These are phyloP conservation scores for Paxillus rubicundulus DNA, from an alignment of 768 basidiomycete genomes.

Conservation along the genomic window DNA sequence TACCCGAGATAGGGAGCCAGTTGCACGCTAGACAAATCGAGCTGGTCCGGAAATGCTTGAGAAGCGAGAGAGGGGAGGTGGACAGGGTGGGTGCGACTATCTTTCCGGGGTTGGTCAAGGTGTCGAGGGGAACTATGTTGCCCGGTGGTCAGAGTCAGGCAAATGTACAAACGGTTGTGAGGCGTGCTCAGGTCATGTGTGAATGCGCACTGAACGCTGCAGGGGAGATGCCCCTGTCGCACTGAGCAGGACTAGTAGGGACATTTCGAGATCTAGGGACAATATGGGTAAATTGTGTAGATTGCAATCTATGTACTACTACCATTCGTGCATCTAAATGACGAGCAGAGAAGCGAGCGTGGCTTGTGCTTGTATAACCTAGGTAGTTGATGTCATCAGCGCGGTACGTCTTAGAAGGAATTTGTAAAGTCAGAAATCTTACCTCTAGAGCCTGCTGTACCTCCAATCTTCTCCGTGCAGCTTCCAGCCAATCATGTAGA, in stretches of 20 bases:
- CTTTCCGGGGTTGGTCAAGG: slow-evolving; percentile 87
- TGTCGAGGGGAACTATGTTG: slow-evolving; percentile 43
- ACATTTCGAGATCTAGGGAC: neutral
- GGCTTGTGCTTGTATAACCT: slow-evolving; percentile 84
- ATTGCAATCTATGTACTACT: slow-evolving; percentile 20
- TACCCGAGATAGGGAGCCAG: slow-evolving; percentile 74
- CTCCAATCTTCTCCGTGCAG: slow-evolving; percentile 83
- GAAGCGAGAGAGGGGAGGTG: slow-evolving; percentile 67
- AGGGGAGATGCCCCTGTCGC: neutral
- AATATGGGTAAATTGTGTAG: slow-evolving; percentile 16
- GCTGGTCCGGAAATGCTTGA: slow-evolving; percentile 77
- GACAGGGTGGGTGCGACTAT: slow-evolving; percentile 82
- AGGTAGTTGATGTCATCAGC: slow-evolving; percentile 13
- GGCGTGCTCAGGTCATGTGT: slow-evolving; percentile 84
- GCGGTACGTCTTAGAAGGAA: neutral
- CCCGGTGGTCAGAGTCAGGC: slow-evolving; percentile 41
- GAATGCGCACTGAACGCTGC: slow-evolving; percentile 63
- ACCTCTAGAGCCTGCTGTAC: slow-evolving; percentile 92
- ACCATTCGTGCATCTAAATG: slow-evolving; percentile 41
- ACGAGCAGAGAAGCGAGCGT: slow-evolving; percentile 79
- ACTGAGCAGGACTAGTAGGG: neutral
- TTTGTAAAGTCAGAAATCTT: neutral
- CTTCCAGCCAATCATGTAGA: slow-evolving; percentile 85
- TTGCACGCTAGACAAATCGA: slow-evolving; percentile 81
- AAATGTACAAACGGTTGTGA: slow-evolving; percentile 67